These are phyloP conservation scores for Penicillium sp. DNA, from an alignment of 2,329 filamentous ascomycete species.

Conservation along the genomic window DNA sequence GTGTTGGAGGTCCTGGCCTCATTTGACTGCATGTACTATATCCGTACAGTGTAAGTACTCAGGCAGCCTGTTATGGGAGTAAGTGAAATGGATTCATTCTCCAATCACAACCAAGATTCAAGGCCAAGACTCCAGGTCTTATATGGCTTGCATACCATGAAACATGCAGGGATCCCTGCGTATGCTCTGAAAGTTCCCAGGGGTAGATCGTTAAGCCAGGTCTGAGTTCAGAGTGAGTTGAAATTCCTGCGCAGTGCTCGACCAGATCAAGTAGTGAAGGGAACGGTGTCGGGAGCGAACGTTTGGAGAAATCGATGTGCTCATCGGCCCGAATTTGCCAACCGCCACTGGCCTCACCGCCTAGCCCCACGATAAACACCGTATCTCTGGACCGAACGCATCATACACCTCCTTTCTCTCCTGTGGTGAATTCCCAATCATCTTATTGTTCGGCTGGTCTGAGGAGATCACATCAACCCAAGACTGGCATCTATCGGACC, in stretches of 20 bases:
- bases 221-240: not conserved
- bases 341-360: slow-evolving; percentile 12
- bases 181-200: not conserved
- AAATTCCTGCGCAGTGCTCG: not conserved
- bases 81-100: no score
- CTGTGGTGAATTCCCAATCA: not conserved
- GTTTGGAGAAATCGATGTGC: not conserved
- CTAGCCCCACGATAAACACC: slow-evolving; percentile 8
- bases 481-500: not conserved
- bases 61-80: no score
- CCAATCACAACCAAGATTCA: no score
- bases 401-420: not conserved
- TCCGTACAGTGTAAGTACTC: no score
- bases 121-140: not conserved
- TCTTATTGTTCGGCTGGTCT: not conserved
- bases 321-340: slow-evolving; percentile 7
- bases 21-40: no score
- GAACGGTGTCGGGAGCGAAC: not conserved
- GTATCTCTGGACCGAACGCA: slow-evolving; percentile 7
- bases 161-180: not conserved
- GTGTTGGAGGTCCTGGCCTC: no score
- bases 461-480: not conserved
- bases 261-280: not conserved
- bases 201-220: not conserved
- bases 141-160: not conserved